Base-by-base conservation (phyloP, 768 basidiomycete species). In the Amanita muscaria region DNA sequence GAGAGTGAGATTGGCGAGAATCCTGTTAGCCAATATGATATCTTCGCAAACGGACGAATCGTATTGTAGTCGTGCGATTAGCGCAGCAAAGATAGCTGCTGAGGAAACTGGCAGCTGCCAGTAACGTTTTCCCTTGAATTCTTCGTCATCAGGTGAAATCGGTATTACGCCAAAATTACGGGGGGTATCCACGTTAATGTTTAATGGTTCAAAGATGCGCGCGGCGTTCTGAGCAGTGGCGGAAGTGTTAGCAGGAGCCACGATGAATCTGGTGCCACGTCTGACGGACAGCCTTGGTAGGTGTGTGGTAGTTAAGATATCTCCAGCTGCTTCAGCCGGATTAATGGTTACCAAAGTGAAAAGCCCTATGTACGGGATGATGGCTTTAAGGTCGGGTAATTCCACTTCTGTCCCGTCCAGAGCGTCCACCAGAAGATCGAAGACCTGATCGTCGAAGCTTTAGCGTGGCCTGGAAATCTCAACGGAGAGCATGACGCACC, bases 371-470 rank as follows among this genome's bases (percentile, higher is more conserved):
- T 47, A 46, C 24, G 44, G 44, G 35, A 46, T 10, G 23, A 46
- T 40, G 38, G 44, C 9, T 12, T 18, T 37, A 46, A 37, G 35
- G 35, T 46, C 31, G 38, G 44, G 38, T 40, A 46, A 40, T 23
- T 19, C 38, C 23, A 46, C 44, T 46, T 7, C 19, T 46, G 18
- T 40, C 37, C 46, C 41, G n/a, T 43, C 19, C 29, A 22, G 31
- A 47, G 45, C 45, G 14, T 47, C 45, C 18, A 43, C 45, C 18
- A 47, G 40, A 42, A 47, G 45, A 43, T 43, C 45, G 21, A 47
- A 42, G 23, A 47, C 45, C 45, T 47, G 40, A 18, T 47, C 40
- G 27, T 47, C 22, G 40, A 27, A 8, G n/a, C 40, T 14, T 42
- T 27, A 42, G 40, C 19, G 16, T 19, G n/a, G n/a, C 39, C 16